Base-by-base conservation (phyloP, 2,329 filamentous ascomycete genomes). In the Trichoderma sp. region DNA sequence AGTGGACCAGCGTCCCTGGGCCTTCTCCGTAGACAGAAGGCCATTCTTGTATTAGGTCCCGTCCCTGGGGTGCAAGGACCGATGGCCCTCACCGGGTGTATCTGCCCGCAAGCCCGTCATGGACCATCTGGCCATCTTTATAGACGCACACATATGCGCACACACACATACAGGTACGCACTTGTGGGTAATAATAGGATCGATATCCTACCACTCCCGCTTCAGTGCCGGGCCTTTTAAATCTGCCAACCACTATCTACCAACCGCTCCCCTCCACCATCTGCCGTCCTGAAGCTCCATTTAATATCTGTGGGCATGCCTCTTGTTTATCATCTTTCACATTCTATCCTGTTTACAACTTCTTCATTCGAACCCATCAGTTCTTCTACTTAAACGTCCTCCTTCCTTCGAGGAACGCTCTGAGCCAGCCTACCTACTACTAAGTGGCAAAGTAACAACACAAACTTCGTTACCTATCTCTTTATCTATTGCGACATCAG, bases 181-280 rank as follows among this genome's bases (percentile, higher is more conserved):
- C 36, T 34, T 34, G 66, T 69, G 66, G 24, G 66, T 69, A 69
- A 69, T 69, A 62, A 63, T 73, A 71, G 71, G 71, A 71, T 73
- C 71, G 60, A 68, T 80, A 80, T 80, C 82, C 67, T 80, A 82
- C 58, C 81, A 82, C 81, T 82, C 80, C 81, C 81, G 78, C 80
- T 78, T 82, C 83, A 85, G 81, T 86, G 82, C 85, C 84, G 84
- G 83, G 80, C 79, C 77, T 81, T 82, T 83, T 81, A 80, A 80
- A 84, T 82, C 71, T 66, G 63, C 56, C 71, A 73, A 68, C 58
- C 82, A 83, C 82, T 79, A 53, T 82, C 71, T 66, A 70, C 56
- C 71, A 73, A 61, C 58, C 82, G 83, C 82, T 79, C 82, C 84
- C 83, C 83, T 84, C 83, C 82, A 83, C 76, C 79, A 84, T 82